Base-by-base conservation (phyloP, 768 basidiomycete genomes). In the Leccinum disarticulatum region DNA sequence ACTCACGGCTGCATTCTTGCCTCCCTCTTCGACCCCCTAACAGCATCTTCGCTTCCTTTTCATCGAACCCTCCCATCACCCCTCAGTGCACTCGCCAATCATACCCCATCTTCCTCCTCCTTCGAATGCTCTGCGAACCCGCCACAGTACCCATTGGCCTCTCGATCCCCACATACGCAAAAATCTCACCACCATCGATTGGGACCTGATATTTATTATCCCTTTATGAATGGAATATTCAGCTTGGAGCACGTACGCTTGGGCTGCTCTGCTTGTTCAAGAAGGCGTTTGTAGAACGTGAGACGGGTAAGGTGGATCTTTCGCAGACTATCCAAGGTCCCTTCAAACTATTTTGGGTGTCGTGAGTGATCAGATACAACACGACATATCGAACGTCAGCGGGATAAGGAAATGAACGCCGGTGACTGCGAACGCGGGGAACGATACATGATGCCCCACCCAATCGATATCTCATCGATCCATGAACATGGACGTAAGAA, bases 201-300 rank as follows among this genome's bases (percentile, higher is more conserved):
- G 50, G 64, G 30, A 10, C 56, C 10, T 50, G 62, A 8, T 61
- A 57, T 4, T 43, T 61, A 11, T 55, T 46, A 8, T 64, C 77
- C 74, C 46, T 88, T 84, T 30, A 93, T 30, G 76, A 28, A 90
- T 77, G 13, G 84, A 79, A 3, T 92, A 77, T 68, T 94, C 90
- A 2, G 91, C 91, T 73, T 93, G 91, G 1, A 95, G 77, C 0
- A 92, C 91, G 66, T 93, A 91, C 2, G 93, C 77, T 66, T 94
- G 93, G 2, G 91, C 87, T 0, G 91, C 90, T 2, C 88, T 81
- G 10, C 86, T 85, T 3, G 87, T 64, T 94, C 91, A 11, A 94
- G 81, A 1, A 94, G 79, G 2, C 91, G 83, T 67, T 88, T 93
- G 74, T 90, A 88, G 59, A 86, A 84, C 17, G 85, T 80, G 14